phyloP scores from a whole-genome alignment of 78 protist genomes.

The Emiliania huxleyi region DNA sequence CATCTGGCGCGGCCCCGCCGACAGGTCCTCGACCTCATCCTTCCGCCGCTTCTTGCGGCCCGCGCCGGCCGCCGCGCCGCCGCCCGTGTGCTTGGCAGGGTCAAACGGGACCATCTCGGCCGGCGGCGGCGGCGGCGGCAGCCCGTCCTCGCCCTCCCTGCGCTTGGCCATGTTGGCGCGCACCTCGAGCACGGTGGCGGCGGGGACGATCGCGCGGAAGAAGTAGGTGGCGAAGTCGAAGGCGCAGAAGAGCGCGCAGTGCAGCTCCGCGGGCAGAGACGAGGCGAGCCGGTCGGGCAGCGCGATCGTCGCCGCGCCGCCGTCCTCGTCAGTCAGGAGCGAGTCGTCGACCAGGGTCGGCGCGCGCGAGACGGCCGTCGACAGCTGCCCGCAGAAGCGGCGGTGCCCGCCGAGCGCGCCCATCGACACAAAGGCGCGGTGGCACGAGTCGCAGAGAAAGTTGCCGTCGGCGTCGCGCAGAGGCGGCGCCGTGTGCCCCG shows the following conservation, averaged over 20 bases:
- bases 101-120: background rate
- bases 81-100: background rate
- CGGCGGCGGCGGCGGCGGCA: background rate
- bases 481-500: slow-evolving; percentile 33
- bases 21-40: background rate
- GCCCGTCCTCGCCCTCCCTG: background rate
- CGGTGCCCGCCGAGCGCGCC: slow-evolving; percentile 31
- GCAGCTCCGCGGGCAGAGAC: background rate
- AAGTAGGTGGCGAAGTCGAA: background rate
- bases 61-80: background rate
- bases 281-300: background rate
- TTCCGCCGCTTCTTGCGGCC: background rate
- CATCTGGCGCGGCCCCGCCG: background rate
- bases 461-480: slow-evolving; percentile 9
- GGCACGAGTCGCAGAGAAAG: slow-evolving; percentile 8
- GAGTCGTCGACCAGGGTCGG: background rate
- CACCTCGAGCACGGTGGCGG: background rate
- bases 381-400: slow-evolving; percentile 14
- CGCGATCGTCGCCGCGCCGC: background rate
- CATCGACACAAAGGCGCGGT: background rate
- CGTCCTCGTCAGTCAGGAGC: background rate
- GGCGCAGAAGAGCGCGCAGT: too few species aligned
- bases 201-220: background rate
- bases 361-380: background rate
- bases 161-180: background rate